These are phyloP conservation scores for Babesia microti DNA, from an alignment of 169 alveolate species.

Conservation along the genomic window DNA sequence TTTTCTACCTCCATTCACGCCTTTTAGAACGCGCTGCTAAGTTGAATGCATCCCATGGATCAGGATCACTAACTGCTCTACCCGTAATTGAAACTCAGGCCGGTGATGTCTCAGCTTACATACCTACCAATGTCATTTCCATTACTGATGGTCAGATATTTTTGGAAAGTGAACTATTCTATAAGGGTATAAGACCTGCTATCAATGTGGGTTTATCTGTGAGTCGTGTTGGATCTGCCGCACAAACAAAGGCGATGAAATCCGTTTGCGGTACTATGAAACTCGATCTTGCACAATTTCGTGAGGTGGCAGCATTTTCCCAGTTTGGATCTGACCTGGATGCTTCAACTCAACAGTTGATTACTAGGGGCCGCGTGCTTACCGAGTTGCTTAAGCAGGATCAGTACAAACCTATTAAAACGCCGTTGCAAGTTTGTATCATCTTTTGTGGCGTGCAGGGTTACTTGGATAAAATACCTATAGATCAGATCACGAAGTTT, in stretches of 20 bases:
- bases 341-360: constrained; percentile 85
- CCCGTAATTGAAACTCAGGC: constrained; percentile 97
- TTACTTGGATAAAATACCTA: constrained; percentile 51
- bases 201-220: constrained; percentile 96
- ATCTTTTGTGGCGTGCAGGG: constrained; percentile 74
- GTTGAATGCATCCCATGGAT: constrained; percentile 81
- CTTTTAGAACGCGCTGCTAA: constrained; percentile 95
- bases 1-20: constrained; percentile 92
- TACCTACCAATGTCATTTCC: constrained; percentile 95
- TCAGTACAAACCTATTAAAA: constrained; percentile 70
- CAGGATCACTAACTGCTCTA: constrained; percentile 93
- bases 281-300: constrained; percentile 88
- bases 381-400: constrained; percentile 84
- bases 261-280: constrained; percentile 85
- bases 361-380: constrained; percentile 84
- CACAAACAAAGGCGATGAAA: constrained; percentile 83
- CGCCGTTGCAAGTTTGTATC: constrained; percentile 60
- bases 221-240: constrained; percentile 93
- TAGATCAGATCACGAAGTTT: constrained; percentile 51
- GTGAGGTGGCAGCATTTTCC: constrained; percentile 95
- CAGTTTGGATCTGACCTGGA: constrained; percentile 93
- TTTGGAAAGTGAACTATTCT: constrained; percentile 92
- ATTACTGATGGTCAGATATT: constrained; percentile 96
- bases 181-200: constrained; percentile 96
- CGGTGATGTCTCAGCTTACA: constrained; percentile 95